phyloP scores from a whole-genome alignment of 768 basidiomycete genomes.

The Boletus pseudo-olivaceus region DNA sequence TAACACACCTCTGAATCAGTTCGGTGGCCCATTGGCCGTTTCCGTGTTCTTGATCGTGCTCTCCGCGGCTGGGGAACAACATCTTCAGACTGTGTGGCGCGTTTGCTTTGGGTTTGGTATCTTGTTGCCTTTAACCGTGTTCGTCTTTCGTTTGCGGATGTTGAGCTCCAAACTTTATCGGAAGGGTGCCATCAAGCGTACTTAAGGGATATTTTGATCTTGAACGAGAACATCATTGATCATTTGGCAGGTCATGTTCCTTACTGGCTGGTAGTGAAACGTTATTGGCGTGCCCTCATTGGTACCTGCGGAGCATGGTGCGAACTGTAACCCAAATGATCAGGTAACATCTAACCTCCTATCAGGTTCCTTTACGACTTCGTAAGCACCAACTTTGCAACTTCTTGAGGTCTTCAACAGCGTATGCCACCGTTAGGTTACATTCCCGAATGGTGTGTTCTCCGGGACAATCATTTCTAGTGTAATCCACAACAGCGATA shows the following conservation, averaged over 20 bases:
- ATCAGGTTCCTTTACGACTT: slow-evolving; percentile 70
- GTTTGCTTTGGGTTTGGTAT: slow-evolving; percentile 65
- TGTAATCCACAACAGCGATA: slow-evolving; percentile 52
- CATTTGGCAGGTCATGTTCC: slow-evolving; percentile 48
- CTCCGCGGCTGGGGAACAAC: slow-evolving; percentile 58
- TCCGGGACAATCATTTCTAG: slow-evolving; percentile 64
- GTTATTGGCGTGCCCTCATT: slow-evolving; percentile 66
- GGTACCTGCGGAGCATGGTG: slow-evolving; percentile 75
- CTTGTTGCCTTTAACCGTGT: slow-evolving; percentile 59
- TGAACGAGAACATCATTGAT: neutral
- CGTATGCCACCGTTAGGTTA: slow-evolving; percentile 39
- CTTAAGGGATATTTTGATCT: slow-evolving; percentile 11
- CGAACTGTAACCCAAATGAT: neutral
- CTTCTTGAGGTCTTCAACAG: neutral
- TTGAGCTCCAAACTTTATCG: slow-evolving; percentile 61
- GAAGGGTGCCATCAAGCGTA: slow-evolving; percentile 62
- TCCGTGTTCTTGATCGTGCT: slow-evolving; percentile 66
- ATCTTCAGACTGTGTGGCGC: slow-evolving; percentile 65
- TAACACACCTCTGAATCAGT: slow-evolving; percentile 32
- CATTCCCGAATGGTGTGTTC: slow-evolving; percentile 72
- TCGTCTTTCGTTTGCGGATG: slow-evolving; percentile 73
- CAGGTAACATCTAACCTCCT: neutral
- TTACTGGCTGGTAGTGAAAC: slow-evolving; percentile 53
- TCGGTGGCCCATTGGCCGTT: slow-evolving; percentile 65
- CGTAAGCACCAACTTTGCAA: slow-evolving; percentile 25